Base-by-base conservation (phyloP, 306 rosid species). In the Inga leiocalycina region DNA sequence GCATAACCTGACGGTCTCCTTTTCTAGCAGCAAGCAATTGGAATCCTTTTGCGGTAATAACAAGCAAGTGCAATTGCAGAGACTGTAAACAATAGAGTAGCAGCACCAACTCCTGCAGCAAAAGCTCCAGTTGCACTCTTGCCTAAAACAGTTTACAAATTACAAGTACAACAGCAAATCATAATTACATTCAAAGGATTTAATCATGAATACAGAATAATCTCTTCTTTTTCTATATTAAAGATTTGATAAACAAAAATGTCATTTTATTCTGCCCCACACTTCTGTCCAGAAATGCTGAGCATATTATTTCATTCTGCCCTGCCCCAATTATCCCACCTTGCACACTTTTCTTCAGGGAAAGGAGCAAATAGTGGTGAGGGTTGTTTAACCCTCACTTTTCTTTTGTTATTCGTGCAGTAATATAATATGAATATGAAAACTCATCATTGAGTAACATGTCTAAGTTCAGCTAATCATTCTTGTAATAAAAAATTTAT, bases 51-150 rank as follows among this genome's bases (percentile, higher is more conserved):
- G 30, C 30, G 30, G 30, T 27, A 27, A 27, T 27, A 92, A 77
- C 32, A 67, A 67, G 90, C 94, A 88, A 91, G 90, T 44, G 93
- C 92, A 81, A 92, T 86, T 79, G 92, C 92, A 73, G 91, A 93
- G 76, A 87, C 90, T 62, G 94, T 90, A 86, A 92, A 91, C 41
- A 91, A 85, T 52, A 91, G 86, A 84, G 92, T 92, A 54, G 89
- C 94, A 20, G 91, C 97, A 79, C 91, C 97, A 79, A 88, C 97
- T 80, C 93, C 97, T 82, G 91, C 97, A 52, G 97, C 97, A 87
- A 92, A 89, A 78, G 93, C 87, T 84, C 94, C 93, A 39, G 90
- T 88, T 24, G 84, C 43, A 81, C 80, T 74, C 62, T 66, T 76
- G 71, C 89, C 97, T 92, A 82, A 39, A 81, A 77, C 59, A 71